Base-by-base conservation (phyloP, 805 yeast species). In the Yarrowia porcina region DNA sequence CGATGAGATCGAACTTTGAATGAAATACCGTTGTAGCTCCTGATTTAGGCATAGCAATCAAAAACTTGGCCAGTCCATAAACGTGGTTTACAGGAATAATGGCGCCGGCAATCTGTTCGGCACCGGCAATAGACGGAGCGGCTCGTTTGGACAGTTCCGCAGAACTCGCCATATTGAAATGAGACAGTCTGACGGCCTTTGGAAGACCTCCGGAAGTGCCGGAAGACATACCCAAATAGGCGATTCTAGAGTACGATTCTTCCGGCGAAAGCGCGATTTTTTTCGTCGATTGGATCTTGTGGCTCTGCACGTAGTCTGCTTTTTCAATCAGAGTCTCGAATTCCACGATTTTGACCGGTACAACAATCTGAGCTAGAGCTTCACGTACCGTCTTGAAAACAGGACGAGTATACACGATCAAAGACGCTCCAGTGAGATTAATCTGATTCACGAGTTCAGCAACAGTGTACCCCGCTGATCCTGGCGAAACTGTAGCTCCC, bases 1-100 rank as follows among this genome's bases (percentile, higher is more conserved):
- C 59, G 57, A 66, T 72, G 18, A 76, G 70, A 20, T 77, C 77
- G 45, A 76, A 76, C 54, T 67, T 67, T 21, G 68, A 68, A 61
- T 73, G 71, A 15, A 71, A 69, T 1, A 74, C 69, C 4, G 64
- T 59, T 13, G 64, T 63, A 13, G 56, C 50, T 15, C 70, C 74
- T 1, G 23, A 21, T 52, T 67, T 68, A 4, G 69, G 64, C 17
- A 67, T 61, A n/a, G 63, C 25, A 69, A 64, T 66, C 30, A 70
- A 66, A 71, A 63, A 74, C 63, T 39, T 69, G 35, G 52, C 69
- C 38, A 64, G 69, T 28, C 73, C 77, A 69, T 63, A 70, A 20
- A 67, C 71, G 60, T 63, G 76, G 65, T 72, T 67, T 65, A 70
- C 68, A 67, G 69, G 77, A 47, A 64, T 70, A 36, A 63, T 70